phyloP scores from a whole-genome alignment of 768 basidiomycete species.

The Tricholoma terreum region DNA sequence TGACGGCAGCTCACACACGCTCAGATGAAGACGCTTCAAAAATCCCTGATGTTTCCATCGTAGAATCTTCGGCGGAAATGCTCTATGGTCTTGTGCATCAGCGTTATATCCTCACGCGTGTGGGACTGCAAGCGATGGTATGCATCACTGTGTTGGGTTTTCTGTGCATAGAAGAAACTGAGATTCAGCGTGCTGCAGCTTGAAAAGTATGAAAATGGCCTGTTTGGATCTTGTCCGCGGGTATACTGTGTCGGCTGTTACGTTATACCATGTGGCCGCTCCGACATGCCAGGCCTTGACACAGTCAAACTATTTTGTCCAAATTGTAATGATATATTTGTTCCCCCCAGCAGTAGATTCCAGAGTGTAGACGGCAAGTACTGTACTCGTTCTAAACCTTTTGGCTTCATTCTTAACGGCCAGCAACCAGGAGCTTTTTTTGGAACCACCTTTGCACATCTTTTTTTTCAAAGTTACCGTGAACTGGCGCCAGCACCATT shows the following conservation, averaged over 20 bases:
- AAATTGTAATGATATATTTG: conserved; percentile 96
- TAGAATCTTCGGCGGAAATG: conserved; percentile 96
- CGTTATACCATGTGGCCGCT: conserved; percentile 92
- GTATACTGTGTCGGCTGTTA: conserved; percentile 89
- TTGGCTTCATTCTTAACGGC: conserved; percentile 9
- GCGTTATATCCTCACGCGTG: conserved; percentile 93
- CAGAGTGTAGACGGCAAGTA: conserved; percentile 90
- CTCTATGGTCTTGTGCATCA: conserved; percentile 98
- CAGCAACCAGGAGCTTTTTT: conserved; percentile 84
- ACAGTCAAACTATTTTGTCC: conserved; percentile 98
- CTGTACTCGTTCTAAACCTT: neutral
- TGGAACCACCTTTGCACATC: conserved; percentile 96
- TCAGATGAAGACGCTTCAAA: conserved; percentile 88
- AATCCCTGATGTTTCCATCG: conserved; percentile 98
- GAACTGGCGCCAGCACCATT: conserved; percentile 94
- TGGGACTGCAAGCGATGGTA: conserved; percentile 94
- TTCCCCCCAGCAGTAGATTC: conserved; percentile 92
- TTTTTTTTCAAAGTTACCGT: conserved; percentile 97
- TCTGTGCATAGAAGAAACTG: conserved; percentile 6
- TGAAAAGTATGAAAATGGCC: conserved; percentile 90
- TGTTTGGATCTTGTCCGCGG: conserved; percentile 93
- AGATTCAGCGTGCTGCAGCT: conserved; percentile 47
- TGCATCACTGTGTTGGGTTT: conserved; percentile 20
- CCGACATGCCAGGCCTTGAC: conserved; percentile 93
- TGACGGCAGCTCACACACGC: conserved; percentile 4